Base-by-base conservation (phyloP, 2,329 filamentous ascomycete species). In the Ophiocordyceps robertsii region DNA sequence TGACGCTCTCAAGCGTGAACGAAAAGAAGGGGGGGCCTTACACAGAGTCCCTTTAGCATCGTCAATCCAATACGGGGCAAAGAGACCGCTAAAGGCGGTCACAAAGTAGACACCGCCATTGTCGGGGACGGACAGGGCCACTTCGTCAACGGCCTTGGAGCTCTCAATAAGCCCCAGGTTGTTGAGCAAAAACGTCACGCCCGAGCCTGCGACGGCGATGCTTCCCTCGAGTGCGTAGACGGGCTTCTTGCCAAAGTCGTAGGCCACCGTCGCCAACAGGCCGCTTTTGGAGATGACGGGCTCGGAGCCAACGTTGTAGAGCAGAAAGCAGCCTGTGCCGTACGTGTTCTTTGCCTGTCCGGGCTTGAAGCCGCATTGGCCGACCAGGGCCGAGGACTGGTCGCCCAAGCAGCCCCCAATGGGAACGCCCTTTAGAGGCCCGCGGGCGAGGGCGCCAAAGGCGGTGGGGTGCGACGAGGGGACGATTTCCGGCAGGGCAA, bases 31-130 rank as follows among this genome's bases (percentile, higher is more conserved):
- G 19, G 19, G 19, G 19, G 19, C 4, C 73, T 64, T 66, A 80
- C 75, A 89, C 43, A 92, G 77, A 6, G 88, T 94, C 45, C 88
- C 88, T 59, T 88, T 83, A 17, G 87, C 87, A 63, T 93, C 85
- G 57, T 94, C 87, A 47, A 94, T 90, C 88, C 88, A 95, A 62
- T 95, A 94, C 0, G 88, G 88, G 1, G 88, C 88, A 58, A 94
- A 94, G 3, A 95, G 72, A 42, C 88, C 88, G 60, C 82, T 88
- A 59, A 95, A 95, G 1, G 88, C 88, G 3, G 88, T 94, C 46
- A 95, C 88, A 53, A 95, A 80, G 16, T 89, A 77, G 43, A 88
- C 82, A 8, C 88, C 88, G 43, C 87, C 88, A 47, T 83, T 93
- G 59, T 94, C 82, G 3, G 65, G 52, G 8, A 77, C 73, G 0